phyloP scores from a whole-genome alignment of 345 rosid species.

The Ricinus communis region DNA sequence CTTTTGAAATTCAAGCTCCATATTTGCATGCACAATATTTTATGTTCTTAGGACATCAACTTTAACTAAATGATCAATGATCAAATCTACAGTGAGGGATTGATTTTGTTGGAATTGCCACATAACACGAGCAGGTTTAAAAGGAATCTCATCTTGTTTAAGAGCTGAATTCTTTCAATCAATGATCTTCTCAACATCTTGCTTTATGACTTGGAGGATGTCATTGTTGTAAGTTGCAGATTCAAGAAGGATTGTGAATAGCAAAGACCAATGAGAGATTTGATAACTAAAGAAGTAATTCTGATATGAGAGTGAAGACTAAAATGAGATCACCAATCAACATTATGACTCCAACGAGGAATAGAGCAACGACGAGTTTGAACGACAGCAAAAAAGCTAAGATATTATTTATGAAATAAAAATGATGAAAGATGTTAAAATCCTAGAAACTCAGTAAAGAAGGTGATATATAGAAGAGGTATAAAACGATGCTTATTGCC shows the following conservation, averaged over 20 bases:
- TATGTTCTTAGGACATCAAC: conserved; percentile 94
- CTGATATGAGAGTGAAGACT: conserved; percentile 73
- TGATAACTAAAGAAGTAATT: conserved; percentile 53
- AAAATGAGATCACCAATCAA: conserved; percentile 57
- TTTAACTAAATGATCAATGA: conserved; percentile 97
- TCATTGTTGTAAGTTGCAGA: conserved; percentile 95
- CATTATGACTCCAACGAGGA: conserved; percentile 77
- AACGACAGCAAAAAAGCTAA: conserved; percentile 45
- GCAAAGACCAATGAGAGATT: conserved; percentile 67
- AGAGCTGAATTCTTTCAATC: conserved; percentile 91
- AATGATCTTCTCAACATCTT: conserved; percentile 90
- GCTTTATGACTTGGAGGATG: conserved; percentile 88
- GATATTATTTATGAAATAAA: too few species aligned
- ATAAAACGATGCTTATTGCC: too few species aligned
- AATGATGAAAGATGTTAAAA: too few species aligned
- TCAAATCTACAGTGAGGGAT: conserved; percentile 95
- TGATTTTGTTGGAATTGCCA: conserved; percentile 86
- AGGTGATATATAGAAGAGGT: too few species aligned
- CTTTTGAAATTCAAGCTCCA: conserved; percentile 93
- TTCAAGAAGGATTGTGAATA: conserved; percentile 87
- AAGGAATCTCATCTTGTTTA: conserved; percentile 95
- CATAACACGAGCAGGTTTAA: conserved; percentile 97
- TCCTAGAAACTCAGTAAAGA: too few species aligned
- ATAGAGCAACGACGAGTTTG: conserved; percentile 45
- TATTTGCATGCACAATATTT: conserved; percentile 93